These are phyloP conservation scores for Xylariaceae sp. DNA, from an alignment of 2,329 filamentous ascomycete species.

Conservation along the genomic window DNA sequence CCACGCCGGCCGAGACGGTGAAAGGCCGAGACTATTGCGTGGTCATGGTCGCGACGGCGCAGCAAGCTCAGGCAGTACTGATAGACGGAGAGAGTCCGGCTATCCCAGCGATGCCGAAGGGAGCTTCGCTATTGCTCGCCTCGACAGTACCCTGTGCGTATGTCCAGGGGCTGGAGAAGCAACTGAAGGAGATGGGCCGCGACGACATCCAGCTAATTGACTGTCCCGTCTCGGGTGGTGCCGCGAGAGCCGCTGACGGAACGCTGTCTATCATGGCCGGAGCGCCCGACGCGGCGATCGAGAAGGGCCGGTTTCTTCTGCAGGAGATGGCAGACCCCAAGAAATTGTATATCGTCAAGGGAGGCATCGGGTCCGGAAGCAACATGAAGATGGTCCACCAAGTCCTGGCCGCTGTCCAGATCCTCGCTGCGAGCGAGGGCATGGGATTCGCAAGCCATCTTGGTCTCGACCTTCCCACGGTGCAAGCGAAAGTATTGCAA, in stretches of 20 bases:
- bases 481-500: constrained; percentile 38
- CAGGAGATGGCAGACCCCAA: constrained; percentile 56
- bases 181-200: constrained; percentile 52
- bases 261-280: constrained; percentile 74
- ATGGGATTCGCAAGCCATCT: constrained; percentile 55
- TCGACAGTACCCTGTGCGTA: constrained; percentile 68
- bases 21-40: constrained; percentile 52
- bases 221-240: constrained; percentile 68
- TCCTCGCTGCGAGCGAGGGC: constrained; percentile 55
- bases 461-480: constrained; percentile 43
- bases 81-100: constrained; percentile 55
- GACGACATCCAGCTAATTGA: constrained; percentile 65
- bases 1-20: constrained; percentile 59
- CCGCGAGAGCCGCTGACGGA: constrained; percentile 63
- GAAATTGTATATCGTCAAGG: constrained; percentile 60
- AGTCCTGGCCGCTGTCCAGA: constrained; percentile 59
- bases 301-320: constrained; percentile 54
- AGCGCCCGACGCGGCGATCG: constrained; percentile 51
- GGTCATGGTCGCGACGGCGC: constrained; percentile 71
- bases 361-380: constrained; percentile 55
- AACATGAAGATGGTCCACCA: constrained; percentile 64
- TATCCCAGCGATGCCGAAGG: constrained; percentile 43
- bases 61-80: constrained; percentile 63
- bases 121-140: constrained; percentile 60
- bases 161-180: constrained; percentile 53